Evolutionary conservation across 371 early-diverging fungal genomes (phyloP), one percentile per base, ranked within the genome.

Genomic region (Mortierella sp.): DNA sequence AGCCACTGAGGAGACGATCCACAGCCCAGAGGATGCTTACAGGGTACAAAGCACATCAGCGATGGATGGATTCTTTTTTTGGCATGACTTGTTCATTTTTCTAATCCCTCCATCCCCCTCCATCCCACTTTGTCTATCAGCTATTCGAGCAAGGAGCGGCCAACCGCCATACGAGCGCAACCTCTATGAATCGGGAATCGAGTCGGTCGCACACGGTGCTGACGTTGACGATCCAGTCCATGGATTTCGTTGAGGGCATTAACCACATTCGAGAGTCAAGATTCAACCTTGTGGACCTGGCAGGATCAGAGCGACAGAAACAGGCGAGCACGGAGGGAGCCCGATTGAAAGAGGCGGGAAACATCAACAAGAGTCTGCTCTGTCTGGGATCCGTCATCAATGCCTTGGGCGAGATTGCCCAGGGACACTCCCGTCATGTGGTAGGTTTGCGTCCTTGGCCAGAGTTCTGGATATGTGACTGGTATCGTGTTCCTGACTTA

Each of bases 341-440:
- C 47, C 81, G 94, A 24, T 80, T 93, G 54, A 93, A 92, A 76
- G 97, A 97, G 65, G 94, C 94, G 0, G 94, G 93, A 24, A 91
- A 90, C 70, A 97, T 97, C 69, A 97, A 97, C 82, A 86, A 87
- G 79, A 91, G 91, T 39, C 83, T 98, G 31, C 88, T 94, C 23
- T 93, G 94, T 2, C 83, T 98, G 21, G 95, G 96, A 45, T 95
- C 94, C 56, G 95, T 95, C 54, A 98, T 98, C 57, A 91, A 90
- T 56, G 94, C 96, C 13, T 86, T 98, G 18, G 95, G 93, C 34
- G 92, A 91, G 31, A 82, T 84, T 48, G 78, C 78, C 18, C 80
- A 70, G 54, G 94, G 94, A 16, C 89, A 87, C 47, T 87, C 86
- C 48, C 83, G 89, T 7, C 95, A 95, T 69, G 90, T 95, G 62